phyloP scores from a whole-genome alignment of 2,329 filamentous ascomycete species.

The Penicillium thymicola region DNA sequence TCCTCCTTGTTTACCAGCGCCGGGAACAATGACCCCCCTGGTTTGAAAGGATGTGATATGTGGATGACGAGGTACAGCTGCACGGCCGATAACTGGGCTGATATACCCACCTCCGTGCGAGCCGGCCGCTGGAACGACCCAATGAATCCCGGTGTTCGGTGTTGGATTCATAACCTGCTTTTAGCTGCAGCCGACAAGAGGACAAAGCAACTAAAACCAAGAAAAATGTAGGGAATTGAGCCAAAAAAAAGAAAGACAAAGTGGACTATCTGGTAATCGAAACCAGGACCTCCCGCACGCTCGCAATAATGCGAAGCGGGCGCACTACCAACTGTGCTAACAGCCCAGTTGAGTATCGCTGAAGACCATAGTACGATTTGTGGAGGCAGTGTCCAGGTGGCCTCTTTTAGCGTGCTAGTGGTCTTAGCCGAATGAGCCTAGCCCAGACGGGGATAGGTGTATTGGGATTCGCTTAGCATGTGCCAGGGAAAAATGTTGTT shows the following conservation, averaged over 20 bases:
- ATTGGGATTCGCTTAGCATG: background rate
- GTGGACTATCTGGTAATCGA: constrained; percentile 47
- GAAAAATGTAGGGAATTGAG: background rate
- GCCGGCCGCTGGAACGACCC: background rate
- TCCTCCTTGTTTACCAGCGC: background rate
- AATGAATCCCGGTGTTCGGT: background rate
- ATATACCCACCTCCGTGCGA: background rate
- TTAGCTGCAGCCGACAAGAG: background rate
- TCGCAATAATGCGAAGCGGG: constrained; percentile 36
- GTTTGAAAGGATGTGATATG: constrained; percentile 2
- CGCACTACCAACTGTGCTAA: constrained; percentile 11
- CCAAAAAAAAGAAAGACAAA: constrained; percentile 6
- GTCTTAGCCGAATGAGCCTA: constrained; percentile 8
- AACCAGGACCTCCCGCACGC: constrained; percentile 43
- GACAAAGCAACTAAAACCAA: background rate
- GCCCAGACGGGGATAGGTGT: background rate
- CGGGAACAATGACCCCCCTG: background rate
- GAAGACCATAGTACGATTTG: background rate
- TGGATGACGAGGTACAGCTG: background rate
- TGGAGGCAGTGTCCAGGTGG: background rate
- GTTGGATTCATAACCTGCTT: background rate
- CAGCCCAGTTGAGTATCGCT: constrained; percentile 6
- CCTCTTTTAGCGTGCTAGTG: background rate
- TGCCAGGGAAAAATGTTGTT: background rate
- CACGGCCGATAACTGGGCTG: background rate